These are phyloP conservation scores for Yamadazyma spencermartinsiae DNA, from an alignment of 1,139 yeast genomes.

Conservation along the genomic window DNA sequence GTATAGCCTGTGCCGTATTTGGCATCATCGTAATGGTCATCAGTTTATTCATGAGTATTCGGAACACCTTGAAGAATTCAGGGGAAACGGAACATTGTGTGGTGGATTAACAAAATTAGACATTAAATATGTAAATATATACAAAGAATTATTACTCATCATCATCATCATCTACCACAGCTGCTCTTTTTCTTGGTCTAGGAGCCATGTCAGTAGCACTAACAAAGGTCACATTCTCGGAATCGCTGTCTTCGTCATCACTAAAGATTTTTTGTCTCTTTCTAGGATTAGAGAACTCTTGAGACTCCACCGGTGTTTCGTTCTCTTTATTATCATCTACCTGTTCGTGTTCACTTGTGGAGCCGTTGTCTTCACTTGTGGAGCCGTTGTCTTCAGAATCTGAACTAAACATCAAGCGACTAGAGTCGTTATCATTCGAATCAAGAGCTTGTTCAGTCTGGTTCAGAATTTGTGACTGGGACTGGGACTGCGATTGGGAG, in stretches of 20 bases:
- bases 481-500: slow-evolving; percentile 5
- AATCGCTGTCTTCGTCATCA: slow-evolving; percentile 28
- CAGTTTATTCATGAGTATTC: slow-evolving; percentile 72
- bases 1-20: slow-evolving; percentile 62
- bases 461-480: slow-evolving; percentile 2
- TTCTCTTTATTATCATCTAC: slow-evolving; percentile 13
- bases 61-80: slow-evolving; percentile 41
- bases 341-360: neutral
- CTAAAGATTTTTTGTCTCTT: slow-evolving; percentile 20
- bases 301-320: slow-evolving; percentile 6
- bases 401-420: slow-evolving; percentile 12
- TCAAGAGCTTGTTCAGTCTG: slow-evolving; percentile 3
- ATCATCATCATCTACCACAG: slow-evolving; percentile 25
- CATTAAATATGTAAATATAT: slow-evolving; percentile 5
- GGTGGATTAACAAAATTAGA: slow-evolving; percentile 24
- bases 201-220: slow-evolving; percentile 13
- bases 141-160: slow-evolving; percentile 16
- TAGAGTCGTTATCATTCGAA: slow-evolving; percentile 14
- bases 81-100: slow-evolving; percentile 38
- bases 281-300: slow-evolving; percentile 9
- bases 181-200: slow-evolving; percentile 15
- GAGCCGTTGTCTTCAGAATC: slow-evolving; percentile 9
- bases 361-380: slow-evolving; percentile 2
- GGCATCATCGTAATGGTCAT: slow-evolving; percentile 77
- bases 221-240: slow-evolving; percentile 8